A percentile compares a stretch with the other conserved stretches of the same genome.
Conservation (phyloP, 441 rosid species). For the Corymbia citriodora region DNA sequence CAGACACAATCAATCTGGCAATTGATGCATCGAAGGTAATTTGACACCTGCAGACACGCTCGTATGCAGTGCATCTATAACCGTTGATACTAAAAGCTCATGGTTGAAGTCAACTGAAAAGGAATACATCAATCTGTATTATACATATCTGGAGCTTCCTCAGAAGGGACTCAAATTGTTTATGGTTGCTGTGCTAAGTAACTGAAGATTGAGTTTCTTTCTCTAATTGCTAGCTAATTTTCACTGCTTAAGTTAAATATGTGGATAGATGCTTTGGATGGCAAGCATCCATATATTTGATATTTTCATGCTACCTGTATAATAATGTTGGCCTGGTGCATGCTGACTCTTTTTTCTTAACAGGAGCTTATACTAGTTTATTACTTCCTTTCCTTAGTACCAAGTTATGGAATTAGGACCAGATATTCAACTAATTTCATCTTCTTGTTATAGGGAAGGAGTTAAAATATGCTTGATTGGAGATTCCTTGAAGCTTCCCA, state of each 20-base stretch:
- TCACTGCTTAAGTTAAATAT: background rate
- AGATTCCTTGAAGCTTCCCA: constrained; percentile 58
- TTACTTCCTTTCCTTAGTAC: background rate
- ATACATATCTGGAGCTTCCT: background rate
- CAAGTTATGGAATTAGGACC: background rate
- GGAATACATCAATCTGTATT: background rate
- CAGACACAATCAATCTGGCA: background rate
- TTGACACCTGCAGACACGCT: background rate
- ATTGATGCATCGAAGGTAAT: background rate
- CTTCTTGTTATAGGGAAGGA: constrained; percentile 26
- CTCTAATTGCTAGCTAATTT: background rate
- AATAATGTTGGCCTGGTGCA: background rate
- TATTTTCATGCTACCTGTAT: background rate
- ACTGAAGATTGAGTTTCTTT: background rate
- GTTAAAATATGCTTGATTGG: constrained; percentile 53
- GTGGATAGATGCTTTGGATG: background rate
- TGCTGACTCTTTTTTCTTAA: background rate
- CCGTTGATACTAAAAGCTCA: background rate
- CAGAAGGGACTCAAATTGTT: background rate
- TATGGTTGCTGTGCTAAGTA: background rate
- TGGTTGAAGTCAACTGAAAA: background rate
- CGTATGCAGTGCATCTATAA: background rate
- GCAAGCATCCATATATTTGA: background rate
- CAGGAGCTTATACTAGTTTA: background rate
- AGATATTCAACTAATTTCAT: background rate